phyloP scores from a whole-genome alignment of 2,329 filamentous ascomycete species.

The Cercospora zeae-maydis region DNA sequence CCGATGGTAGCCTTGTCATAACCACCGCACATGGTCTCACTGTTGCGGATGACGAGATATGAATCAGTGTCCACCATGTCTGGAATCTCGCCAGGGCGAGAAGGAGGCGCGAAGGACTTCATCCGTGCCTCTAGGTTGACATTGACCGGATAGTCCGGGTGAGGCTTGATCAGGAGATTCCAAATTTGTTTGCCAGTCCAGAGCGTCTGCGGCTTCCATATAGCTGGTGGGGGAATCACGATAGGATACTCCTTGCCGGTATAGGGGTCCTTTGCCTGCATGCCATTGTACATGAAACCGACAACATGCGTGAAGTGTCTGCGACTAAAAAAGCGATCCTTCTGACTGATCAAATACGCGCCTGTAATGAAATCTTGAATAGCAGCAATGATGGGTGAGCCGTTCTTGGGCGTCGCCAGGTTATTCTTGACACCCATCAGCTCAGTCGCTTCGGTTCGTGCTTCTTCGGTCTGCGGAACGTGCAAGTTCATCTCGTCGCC shows the following conservation, averaged over 20 bases:
- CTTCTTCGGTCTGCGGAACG: constrained; percentile 96
- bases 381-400: constrained; percentile 96
- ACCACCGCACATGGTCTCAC: constrained; percentile 91
- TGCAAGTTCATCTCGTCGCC: constrained; percentile 99
- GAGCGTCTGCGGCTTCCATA: constrained; percentile 77
- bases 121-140: constrained; percentile 94
- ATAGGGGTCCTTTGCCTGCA: constrained; percentile 48
- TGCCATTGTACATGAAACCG: constrained; percentile 85
- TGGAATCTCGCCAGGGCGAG: constrained; percentile 62
- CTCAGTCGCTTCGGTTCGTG: constrained; percentile 88
- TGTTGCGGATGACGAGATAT: constrained; percentile 91
- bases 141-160: constrained; percentile 73
- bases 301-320: constrained; percentile 86
- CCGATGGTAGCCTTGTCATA: constrained; percentile 99
- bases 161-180: constrained; percentile 85
- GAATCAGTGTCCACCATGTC: constrained; percentile 72
- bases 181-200: constrained; percentile 99
- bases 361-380: constrained; percentile 99
- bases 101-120: constrained; percentile 67
- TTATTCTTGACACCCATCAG: constrained; percentile 99
- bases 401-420: constrained; percentile 91
- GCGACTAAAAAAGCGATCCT: constrained; percentile 88
- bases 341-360: constrained; percentile 83
- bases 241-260: constrained; percentile 57
- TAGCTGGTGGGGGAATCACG: constrained; percentile 80